Conservation (phyloP, 2,329 filamentous ascomycete species). For the Ascochyta koolunga region DNA sequence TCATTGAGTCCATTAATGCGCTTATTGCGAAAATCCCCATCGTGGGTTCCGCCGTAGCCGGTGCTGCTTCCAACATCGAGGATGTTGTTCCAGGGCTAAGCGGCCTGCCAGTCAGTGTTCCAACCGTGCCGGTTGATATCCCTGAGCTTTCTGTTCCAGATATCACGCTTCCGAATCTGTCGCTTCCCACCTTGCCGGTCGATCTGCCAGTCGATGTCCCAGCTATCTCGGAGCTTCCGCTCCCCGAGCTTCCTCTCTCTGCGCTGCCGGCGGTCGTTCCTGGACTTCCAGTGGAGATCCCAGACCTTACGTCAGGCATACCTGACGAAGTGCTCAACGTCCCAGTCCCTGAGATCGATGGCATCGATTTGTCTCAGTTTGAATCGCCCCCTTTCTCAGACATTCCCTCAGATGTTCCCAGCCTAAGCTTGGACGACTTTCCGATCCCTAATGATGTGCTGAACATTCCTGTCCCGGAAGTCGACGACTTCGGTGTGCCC, state of each 20-base stretch:
- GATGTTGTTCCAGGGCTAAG: background rate
- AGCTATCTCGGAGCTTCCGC: background rate
- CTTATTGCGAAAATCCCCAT: background rate
- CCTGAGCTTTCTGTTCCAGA: constrained; percentile 1
- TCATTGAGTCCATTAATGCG: constrained; percentile 1
- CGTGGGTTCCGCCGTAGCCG: background rate
- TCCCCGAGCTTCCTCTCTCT: background rate
- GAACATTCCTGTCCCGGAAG: constrained; percentile 4
- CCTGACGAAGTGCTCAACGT: constrained; percentile 1
- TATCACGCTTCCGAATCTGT: background rate
- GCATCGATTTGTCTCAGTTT: constrained; percentile 9
- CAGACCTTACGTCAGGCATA: background rate
- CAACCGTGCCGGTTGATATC: background rate
- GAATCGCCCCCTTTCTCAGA: constrained; percentile 3
- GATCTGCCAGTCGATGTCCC: background rate
- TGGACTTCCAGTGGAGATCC: background rate
- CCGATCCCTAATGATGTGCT: constrained; percentile 9
- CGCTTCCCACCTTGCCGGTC: background rate
- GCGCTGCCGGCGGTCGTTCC: background rate
- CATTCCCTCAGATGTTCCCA: background rate
- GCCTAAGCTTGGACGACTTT: background rate
- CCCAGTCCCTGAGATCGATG: constrained; percentile 6
- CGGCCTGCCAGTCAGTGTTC: background rate
- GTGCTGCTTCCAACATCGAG: background rate
- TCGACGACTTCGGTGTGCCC: constrained; percentile 4